Base-by-base conservation (phyloP, 768 basidiomycete genomes). In the Multifurca ochricompacta region DNA sequence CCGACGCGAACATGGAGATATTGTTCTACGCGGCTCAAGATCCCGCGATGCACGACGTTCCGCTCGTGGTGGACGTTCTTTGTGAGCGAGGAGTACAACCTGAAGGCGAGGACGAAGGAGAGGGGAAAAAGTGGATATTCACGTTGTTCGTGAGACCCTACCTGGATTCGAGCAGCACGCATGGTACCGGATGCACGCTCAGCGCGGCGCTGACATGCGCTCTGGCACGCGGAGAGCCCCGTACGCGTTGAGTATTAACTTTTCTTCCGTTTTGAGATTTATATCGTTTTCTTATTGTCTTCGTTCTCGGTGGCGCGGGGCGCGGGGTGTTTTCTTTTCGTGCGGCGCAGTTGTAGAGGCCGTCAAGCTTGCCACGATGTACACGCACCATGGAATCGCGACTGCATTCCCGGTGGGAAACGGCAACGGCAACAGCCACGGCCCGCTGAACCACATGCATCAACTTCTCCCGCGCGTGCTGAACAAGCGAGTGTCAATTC, bases 101-200 rank as follows among this genome's bases (percentile, higher is more conserved):
- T 63, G 14, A 68, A n/a, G 64, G 34, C 61, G 4, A 68, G 69
- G 30, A 6, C 1, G 39, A n/a, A 1, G 30, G 23, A 2, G 35
- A 6, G 6, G 13, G 5, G 11, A n/a, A 34, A 16, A n/a, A 10
- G 21, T n/a, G 48, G 10, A 10, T 14, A 27, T 42, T 18, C 50
- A 77, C 78, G 1, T 48, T 89, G 16, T 85, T 82, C 56, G 72
- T 79, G 18, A 75, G 80, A 6, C 82, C 85, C 2, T 71, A 78
- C 13, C 69, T 91, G 19, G 72, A 83, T 13, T 81, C 87, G 6
- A 76, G 69, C 31, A 89, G 75, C 60, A 96, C 92, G 0, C 93
- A 95, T 64, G 93, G 93, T 1, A 96, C 93, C 0, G 93, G 92
- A 2, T 96, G 92, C 66, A 96, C 93, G 0, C 73, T 96, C n/a